Evolutionary conservation across 805 yeast genomes (phyloP).

Genomic region (Myxozyma sirexii): DNA sequence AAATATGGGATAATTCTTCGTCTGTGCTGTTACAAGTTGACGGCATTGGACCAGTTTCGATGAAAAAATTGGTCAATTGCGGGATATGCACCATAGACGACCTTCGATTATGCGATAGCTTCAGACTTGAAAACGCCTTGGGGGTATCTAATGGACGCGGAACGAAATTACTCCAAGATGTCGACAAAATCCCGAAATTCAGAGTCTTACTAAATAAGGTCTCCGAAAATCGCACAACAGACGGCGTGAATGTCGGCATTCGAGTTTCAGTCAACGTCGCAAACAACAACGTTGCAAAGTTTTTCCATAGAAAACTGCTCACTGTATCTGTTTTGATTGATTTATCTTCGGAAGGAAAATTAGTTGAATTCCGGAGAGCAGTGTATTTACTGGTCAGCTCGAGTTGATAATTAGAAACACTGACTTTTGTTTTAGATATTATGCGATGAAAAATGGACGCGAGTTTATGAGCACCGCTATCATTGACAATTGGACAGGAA

Average conservation of each 20-base stretch:
- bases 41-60: constrained; percentile 50
- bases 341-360: constrained; percentile 42
- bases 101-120: constrained; percentile 39
- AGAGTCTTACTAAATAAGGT: constrained; percentile 31
- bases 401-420: too few relatives aligned
- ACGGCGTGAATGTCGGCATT: constrained; percentile 27
- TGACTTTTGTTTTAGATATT: constrained; percentile 12
- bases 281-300: constrained; percentile 38
- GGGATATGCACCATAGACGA: constrained; percentile 45
- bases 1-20: constrained; percentile 55
- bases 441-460: constrained; percentile 5
- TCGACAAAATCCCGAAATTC: constrained; percentile 47
- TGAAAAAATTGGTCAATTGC: constrained; percentile 46
- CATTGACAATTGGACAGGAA: constrained; percentile 1
- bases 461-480: background rate
- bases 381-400: constrained; percentile 19
- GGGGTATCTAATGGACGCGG: constrained; percentile 50
- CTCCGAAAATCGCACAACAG: constrained; percentile 17
- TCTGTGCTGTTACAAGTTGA: constrained; percentile 53
- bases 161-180: constrained; percentile 43
- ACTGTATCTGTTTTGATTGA: constrained; percentile 43
- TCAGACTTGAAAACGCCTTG: constrained; percentile 48
- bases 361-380: constrained; percentile 53
- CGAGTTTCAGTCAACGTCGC: constrained; percentile 36
- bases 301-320: constrained; percentile 34